phyloP scores from a whole-genome alignment of 192 early-diverging fungal species.

The Chytriomyces sp. region DNA sequence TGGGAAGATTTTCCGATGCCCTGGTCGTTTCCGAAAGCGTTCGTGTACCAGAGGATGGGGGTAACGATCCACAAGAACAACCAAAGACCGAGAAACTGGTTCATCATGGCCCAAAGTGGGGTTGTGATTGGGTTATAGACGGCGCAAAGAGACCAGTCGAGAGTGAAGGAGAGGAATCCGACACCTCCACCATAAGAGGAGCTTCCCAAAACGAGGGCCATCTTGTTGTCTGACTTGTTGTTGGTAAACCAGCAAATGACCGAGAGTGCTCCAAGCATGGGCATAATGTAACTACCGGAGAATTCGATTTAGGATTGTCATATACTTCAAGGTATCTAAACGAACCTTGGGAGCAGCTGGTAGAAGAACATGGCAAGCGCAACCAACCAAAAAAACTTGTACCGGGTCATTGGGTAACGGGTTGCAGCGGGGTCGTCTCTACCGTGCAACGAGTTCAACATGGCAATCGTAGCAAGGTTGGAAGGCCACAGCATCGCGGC shows the following conservation, averaged over 20 bases:
- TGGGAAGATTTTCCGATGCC: neutral
- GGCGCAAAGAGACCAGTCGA: conserved; percentile 21
- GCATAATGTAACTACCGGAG: conserved; percentile 38
- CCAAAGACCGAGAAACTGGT: conserved; percentile 14
- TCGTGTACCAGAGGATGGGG: conserved; percentile 17
- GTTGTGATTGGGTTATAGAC: conserved; percentile 27
- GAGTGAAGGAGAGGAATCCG: conserved; percentile 15
- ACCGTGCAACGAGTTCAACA: too few relatives aligned
- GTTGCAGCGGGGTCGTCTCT: neutral
- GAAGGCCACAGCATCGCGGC: conserved; percentile 84
- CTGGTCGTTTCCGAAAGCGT: conserved; percentile 27
- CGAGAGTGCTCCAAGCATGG: conserved; percentile 24
- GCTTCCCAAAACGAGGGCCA: conserved; percentile 3
- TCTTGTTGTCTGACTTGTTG: neutral
- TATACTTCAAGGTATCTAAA: too few relatives aligned
- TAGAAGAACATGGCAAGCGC: conserved; percentile 18
- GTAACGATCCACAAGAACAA: conserved; percentile 31
- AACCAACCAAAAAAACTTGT: conserved; percentile 33
- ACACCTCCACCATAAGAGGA: conserved; percentile 20
- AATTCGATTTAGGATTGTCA: too few relatives aligned
- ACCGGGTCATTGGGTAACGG: conserved; percentile 15
- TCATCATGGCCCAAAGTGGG: conserved; percentile 32
- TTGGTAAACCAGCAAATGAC: conserved; percentile 27
- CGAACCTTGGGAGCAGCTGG: conserved; percentile 28
- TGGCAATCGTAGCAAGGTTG: conserved; percentile 72